Conservation (phyloP, 1,284 basidiomycete species). For the Xerocomus nothofagi region DNA sequence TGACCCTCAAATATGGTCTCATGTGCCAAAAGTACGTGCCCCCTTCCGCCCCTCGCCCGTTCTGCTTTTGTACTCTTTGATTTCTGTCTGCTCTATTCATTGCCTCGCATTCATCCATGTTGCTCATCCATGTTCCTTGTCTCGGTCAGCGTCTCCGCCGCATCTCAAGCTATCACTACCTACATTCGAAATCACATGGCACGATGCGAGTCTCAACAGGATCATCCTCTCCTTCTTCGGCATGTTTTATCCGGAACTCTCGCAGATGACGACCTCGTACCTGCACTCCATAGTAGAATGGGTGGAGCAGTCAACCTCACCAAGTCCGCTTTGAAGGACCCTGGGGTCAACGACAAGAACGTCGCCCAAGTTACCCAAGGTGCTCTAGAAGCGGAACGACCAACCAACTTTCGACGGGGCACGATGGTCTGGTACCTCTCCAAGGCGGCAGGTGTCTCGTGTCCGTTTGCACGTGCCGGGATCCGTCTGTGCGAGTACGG, state of each 20-base stretch:
- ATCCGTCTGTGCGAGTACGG: conserved; percentile 68
- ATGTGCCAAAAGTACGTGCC: conserved; percentile 69
- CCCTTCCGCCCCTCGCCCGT: conserved; percentile 9
- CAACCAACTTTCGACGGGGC: conserved; percentile 74
- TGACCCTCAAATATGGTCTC: conserved; percentile 61
- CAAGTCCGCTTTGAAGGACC: conserved; percentile 31
- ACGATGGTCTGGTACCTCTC: conserved; percentile 79
- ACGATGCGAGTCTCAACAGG: conserved; percentile 67
- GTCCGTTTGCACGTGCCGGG: conserved; percentile 70
- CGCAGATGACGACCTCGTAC: conserved; percentile 69
- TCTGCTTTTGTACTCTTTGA: conserved; percentile 5
- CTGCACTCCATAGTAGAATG: conserved; percentile 64
- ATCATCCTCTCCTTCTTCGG: conserved; percentile 70
- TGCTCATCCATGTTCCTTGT: conserved; percentile 8
- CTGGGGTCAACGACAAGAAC: conserved; percentile 11
- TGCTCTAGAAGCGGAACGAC: conserved; percentile 38
- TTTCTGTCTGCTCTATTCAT: conserved; percentile 4
- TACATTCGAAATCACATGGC: conserved; percentile 71
- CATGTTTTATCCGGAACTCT: conserved; percentile 68
- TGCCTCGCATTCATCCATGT: conserved; percentile 18
- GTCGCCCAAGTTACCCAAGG: conserved; percentile 1
- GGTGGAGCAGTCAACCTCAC: conserved; percentile 61
- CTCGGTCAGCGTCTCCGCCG: conserved; percentile 60
- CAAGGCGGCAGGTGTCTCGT: conserved; percentile 67
- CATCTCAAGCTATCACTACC: conserved; percentile 75